These are phyloP conservation scores for Sutorius eximius DNA, from an alignment of 1,284 basidiomycete genomes.

Conservation along the genomic window DNA sequence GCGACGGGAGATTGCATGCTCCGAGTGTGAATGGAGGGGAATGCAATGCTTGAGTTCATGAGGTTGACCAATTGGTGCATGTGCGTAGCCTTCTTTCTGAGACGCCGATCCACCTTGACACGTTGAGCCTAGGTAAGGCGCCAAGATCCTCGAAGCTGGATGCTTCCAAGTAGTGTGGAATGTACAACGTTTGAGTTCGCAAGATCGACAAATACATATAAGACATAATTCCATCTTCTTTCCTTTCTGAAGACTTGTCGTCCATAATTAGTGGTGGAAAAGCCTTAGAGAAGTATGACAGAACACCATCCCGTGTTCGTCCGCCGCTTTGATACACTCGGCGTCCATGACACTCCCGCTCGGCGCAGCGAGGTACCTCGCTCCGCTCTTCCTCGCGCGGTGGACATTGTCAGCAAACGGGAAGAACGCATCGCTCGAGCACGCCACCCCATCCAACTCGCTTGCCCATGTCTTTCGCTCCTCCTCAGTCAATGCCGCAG, in stretches of 20 bases:
- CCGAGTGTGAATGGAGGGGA: background rate
- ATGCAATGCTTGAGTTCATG: background rate
- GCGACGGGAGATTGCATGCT: background rate
- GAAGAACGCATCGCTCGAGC: slow-evolving; percentile 98
- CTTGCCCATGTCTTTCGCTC: slow-evolving; percentile 77
- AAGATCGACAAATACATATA: slow-evolving; percentile 6
- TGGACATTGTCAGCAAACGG: slow-evolving; percentile 99
- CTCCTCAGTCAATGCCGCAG: slow-evolving; percentile 64
- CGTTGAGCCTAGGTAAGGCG: no score
- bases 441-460: slow-evolving; percentile 82
- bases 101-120: no score
- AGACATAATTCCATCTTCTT: background rate
- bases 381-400: slow-evolving; percentile 88
- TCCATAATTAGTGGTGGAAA: slow-evolving; percentile 69
- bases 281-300: slow-evolving; percentile 79
- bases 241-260: background rate
- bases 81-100: no score
- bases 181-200: background rate
- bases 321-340: slow-evolving; percentile 91
- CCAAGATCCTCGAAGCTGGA: background rate
- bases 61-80: no score
- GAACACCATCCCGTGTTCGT: slow-evolving; percentile 89
- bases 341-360: slow-evolving; percentile 97
- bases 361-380: slow-evolving; percentile 91
- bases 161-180: background rate